These are phyloP conservation scores for Sporisorium sorghi DNA, from an alignment of 1,284 basidiomycete species.

Conservation along the genomic window DNA sequence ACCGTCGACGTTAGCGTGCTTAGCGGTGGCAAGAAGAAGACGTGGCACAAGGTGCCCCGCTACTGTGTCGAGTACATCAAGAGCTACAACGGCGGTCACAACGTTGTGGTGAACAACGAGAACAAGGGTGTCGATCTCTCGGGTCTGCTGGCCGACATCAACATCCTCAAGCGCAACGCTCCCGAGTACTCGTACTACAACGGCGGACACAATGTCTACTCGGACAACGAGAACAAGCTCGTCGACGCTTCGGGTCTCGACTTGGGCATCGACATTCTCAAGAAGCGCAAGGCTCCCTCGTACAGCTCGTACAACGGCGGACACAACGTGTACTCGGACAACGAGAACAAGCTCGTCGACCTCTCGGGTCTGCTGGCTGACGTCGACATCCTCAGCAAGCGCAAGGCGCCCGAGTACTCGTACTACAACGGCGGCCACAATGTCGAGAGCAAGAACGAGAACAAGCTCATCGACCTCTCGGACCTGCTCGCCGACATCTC, in stretches of 20 bases:
- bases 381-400: slow-evolving; percentile 36
- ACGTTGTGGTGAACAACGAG: slow-evolving; percentile 46
- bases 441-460: slow-evolving; percentile 33
- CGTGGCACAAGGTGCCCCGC: slow-evolving; percentile 25
- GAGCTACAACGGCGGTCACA: slow-evolving; percentile 53
- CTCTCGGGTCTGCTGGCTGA: slow-evolving; percentile 30
- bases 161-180: slow-evolving; percentile 39
- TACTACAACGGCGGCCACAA: slow-evolving; percentile 50
- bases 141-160: slow-evolving; percentile 20
- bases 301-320: slow-evolving; percentile 46
- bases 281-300: slow-evolving; percentile 46
- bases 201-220: slow-evolving; percentile 45
- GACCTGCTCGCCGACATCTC: slow-evolving; percentile 23
- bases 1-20: slow-evolving; percentile 46
- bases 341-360: slow-evolving; percentile 52
- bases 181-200: slow-evolving; percentile 42
- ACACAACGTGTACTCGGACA: slow-evolving; percentile 43
- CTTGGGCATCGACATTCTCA: slow-evolving; percentile 33
- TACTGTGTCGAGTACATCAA: slow-evolving; percentile 52
- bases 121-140: slow-evolving; percentile 52
- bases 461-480: slow-evolving; percentile 41
- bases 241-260: slow-evolving; percentile 29
- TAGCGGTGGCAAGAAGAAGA: slow-evolving; percentile 31
- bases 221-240: slow-evolving; percentile 44
- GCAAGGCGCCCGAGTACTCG: slow-evolving; percentile 34